Evolutionary conservation across 805 yeast species (phyloP), one percentile per base, ranked within the genome.

Genomic region (Saccharomycopsis schoenii): DNA sequence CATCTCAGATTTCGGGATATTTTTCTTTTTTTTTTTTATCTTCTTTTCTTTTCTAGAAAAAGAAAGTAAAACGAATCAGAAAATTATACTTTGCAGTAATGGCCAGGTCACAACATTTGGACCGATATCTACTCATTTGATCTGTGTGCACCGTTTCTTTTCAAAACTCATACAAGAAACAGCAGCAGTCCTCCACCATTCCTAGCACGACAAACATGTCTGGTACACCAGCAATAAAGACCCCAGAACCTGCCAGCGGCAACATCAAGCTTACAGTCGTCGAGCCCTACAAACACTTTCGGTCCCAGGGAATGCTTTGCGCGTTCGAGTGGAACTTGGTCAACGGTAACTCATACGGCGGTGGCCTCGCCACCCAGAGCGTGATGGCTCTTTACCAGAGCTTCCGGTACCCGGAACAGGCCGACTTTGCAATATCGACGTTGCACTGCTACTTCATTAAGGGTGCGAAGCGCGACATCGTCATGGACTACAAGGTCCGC

Each of bases 361-460:
- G 52, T 10, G 52, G 52, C 21, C 14, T 47, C 11, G 52, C 52
- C 1, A 47, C 34, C 15, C 52, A 47, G 25, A 34, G 34, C 12
- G 34, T 47, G 5, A 47, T 47, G 6, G 52, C 52, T 1, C 52
- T 47, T 24, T 47, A 21, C n/a, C 36, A 11, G n/a, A 47, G 52
- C 21, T 47, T 47, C 24, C 12, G n/a, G 21, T 12, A 21, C 11
- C 52, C 52, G 6, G 36, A 47, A 21, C 34, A 47, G 34, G 52
- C 52, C 14, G 52, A 47, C 52, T 47, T 47, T 8, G 8, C 52
- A 9, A 47, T 47, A 6, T 47, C 52, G 54, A 54, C 60, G 11
- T 5, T 36, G 14, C 61, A 59, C 25, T 41, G 37, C 21, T 55
- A 55, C 25, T 59, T 59, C 58, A 10, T 59, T 6, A 43, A 43